Evolutionary conservation across 176 grass and related monocot genomes (phyloP).

Genomic region (Carex parvula): DNA sequence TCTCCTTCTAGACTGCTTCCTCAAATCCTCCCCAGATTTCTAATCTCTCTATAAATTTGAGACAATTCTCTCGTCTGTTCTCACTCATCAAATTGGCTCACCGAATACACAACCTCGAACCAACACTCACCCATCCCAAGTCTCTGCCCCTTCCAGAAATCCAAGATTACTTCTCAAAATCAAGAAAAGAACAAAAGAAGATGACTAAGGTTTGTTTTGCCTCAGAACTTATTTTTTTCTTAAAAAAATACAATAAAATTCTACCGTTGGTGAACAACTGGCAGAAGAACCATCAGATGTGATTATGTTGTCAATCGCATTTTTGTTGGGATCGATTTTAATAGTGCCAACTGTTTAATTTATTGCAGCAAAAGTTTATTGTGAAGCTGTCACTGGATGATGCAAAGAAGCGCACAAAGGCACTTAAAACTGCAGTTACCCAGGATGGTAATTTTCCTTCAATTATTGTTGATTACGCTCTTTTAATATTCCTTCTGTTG

Average conservation of each 20-base stretch:
- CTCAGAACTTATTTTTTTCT: not conserved
- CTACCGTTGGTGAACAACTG: not conserved
- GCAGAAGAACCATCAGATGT: too few relatives aligned
- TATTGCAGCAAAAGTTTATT: slow-evolving; percentile 70
- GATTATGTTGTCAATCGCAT: too few relatives aligned
- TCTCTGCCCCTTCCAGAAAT: not conserved
- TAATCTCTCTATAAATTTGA: not conserved
- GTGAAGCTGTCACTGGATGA: slow-evolving; percentile 44
- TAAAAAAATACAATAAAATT: not conserved
- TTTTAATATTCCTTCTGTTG: not conserved
- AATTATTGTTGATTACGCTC: not conserved
- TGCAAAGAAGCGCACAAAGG: slow-evolving; percentile 50
- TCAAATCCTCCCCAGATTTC: not conserved
- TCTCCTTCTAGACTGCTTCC: not conserved
- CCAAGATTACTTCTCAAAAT: not conserved
- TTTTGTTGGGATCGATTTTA: not conserved
- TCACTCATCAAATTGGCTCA: not conserved
- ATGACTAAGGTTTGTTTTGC: slow-evolving; percentile 17
- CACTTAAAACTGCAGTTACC: slow-evolving; percentile 54
- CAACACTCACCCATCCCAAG: not conserved
- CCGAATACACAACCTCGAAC: not conserved
- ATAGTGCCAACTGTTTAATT: not conserved
- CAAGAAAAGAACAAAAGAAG: not conserved
- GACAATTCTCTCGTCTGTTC: not conserved
- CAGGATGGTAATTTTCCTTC: slow-evolving; percentile 34